These are phyloP conservation scores for Pholiota microspora DNA, from an alignment of 768 basidiomycete species.

Conservation along the genomic window DNA sequence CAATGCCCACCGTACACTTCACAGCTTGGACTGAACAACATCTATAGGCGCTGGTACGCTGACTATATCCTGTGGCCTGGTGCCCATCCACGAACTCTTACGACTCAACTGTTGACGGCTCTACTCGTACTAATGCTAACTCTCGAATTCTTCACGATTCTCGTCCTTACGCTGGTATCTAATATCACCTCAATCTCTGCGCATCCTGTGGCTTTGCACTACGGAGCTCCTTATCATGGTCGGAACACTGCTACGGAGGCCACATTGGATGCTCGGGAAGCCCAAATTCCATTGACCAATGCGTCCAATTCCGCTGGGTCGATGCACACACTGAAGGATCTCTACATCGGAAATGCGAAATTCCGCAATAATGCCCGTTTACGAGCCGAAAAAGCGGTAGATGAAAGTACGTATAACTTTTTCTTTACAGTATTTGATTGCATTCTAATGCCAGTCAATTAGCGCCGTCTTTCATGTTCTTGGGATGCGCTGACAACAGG, in stretches of 20 bases:
- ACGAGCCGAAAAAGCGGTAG: conserved; percentile 11
- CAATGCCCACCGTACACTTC: neutral
- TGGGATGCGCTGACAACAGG: conserved; percentile 36
- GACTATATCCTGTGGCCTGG: conserved; percentile 27
- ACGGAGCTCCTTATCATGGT: neutral
- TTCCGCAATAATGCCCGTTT: conserved; percentile 20
- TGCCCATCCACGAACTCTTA: conserved; percentile 11
- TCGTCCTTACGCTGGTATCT: conserved; percentile 16
- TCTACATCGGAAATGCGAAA: conserved; percentile 25
- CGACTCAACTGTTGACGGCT: conserved; percentile 1
- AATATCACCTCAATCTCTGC: conserved; percentile 11
- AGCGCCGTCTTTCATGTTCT: conserved; percentile 37
- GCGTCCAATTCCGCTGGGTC: neutral
- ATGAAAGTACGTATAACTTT: conserved; percentile 20
- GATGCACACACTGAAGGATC: conserved; percentile 19
- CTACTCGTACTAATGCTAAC: neutral
- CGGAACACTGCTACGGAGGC: neutral
- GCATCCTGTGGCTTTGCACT: conserved; percentile 16
- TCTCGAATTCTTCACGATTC: conserved; percentile 11
- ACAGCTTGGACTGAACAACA: conserved; percentile 18
- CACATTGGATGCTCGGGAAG: neutral
- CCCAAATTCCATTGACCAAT: conserved; percentile 5
- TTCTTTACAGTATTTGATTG: neutral
- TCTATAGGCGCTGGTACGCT: conserved; percentile 31
- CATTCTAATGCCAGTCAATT: neutral